phyloP scores from a whole-genome alignment of 768 basidiomycete genomes.

The Leccinum fibrillosum region DNA sequence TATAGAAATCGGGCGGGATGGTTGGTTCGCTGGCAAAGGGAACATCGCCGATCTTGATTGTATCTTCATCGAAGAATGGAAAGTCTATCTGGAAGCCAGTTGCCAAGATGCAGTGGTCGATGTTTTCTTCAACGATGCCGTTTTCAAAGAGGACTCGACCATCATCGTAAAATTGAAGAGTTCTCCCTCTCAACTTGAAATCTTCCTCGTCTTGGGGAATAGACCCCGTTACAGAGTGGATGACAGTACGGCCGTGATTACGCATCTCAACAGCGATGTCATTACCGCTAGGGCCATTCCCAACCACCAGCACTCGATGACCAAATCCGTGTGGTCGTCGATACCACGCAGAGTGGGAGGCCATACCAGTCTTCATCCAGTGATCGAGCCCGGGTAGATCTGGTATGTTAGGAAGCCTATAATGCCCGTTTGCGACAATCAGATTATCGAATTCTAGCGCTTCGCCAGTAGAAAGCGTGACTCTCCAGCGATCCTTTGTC shows the following conservation, averaged over 20 bases:
- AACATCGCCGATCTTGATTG: conserved; percentile 37
- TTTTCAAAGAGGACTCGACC: conserved; percentile 59
- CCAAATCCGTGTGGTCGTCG: conserved; percentile 45
- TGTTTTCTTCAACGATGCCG: conserved; percentile 47
- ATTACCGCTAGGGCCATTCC: conserved; percentile 61
- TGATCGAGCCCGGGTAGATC: conserved; percentile 51
- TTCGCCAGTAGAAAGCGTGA: conserved; percentile 41
- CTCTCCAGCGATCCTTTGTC: conserved; percentile 44
- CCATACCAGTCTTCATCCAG: conserved; percentile 54
- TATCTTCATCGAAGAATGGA: conserved; percentile 51
- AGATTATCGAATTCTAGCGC: conserved; percentile 53
- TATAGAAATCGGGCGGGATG: conserved; percentile 52
- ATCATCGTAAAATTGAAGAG: conserved; percentile 38
- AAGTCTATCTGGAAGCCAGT: conserved; percentile 70
- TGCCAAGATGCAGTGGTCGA: conserved; percentile 68
- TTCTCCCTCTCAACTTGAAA: conserved; percentile 41
- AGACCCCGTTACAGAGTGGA: conserved; percentile 52
- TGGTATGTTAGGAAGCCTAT: conserved; percentile 62
- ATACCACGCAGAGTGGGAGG: conserved; percentile 68
- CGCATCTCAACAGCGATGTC: conserved; percentile 66
- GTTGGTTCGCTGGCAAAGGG: conserved; percentile 41
- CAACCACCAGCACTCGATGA: conserved; percentile 45
- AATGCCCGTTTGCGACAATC: conserved; percentile 76
- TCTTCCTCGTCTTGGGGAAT: conserved; percentile 30
- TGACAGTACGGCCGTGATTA: conserved; percentile 34